Conservation (phyloP, 345 rosid genomes). For the Trapa bicornis region DNA sequence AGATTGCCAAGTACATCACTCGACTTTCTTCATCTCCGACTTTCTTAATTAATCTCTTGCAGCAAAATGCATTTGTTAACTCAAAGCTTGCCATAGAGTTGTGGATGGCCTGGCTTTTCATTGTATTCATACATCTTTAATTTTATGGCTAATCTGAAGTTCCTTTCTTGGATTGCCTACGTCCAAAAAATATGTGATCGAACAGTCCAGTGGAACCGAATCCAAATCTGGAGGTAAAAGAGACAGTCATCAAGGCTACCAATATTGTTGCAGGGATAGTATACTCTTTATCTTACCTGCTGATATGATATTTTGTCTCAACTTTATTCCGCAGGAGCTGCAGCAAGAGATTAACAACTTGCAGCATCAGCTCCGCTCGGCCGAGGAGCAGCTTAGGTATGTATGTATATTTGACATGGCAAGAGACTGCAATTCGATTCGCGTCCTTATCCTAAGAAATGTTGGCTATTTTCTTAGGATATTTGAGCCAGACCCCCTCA, state of each 20-base stretch:
- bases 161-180: not conserved
- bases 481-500: slow-evolving; percentile 5
- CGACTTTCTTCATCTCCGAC: not conserved
- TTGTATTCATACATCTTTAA: not conserved
- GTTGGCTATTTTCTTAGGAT: not conserved
- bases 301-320: not conserved
- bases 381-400: slow-evolving; percentile 4
- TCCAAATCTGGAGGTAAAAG: not conserved
- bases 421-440: too few relatives aligned
- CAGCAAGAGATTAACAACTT: slow-evolving; percentile 4
- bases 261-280: not conserved
- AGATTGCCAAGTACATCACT: slow-evolving; percentile 4
- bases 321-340: not conserved
- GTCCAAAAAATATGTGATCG: not conserved
- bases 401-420: not conserved
- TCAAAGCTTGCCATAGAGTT: too few relatives aligned
- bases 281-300: not conserved
- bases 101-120: too few relatives aligned
- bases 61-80: too few relatives aligned
- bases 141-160: not conserved
- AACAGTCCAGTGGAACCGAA: slow-evolving; percentile 1
- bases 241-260: too few relatives aligned
- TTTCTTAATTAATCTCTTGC: too few relatives aligned
- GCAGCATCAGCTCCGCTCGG: slow-evolving; percentile 3
- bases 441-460: too few relatives aligned